Evolutionary conservation across 306 rosid genomes (phyloP).

Genomic region (Delonix regia): DNA sequence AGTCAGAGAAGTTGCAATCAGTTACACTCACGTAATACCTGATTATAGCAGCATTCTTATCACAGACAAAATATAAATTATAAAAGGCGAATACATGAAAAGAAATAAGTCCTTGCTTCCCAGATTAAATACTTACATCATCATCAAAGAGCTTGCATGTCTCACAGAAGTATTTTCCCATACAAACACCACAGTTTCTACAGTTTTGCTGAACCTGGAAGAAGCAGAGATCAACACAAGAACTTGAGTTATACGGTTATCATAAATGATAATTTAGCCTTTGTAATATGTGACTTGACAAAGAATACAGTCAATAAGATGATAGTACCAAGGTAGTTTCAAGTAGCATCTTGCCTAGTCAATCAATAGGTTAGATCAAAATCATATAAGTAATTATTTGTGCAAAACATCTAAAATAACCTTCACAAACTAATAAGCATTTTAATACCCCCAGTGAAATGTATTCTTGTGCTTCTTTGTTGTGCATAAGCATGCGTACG

Average conservation of each 20-base stretch:
- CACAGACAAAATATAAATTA: background rate
- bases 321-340: background rate
- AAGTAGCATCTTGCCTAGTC: background rate
- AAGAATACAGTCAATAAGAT: background rate
- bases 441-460: background rate
- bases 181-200: conserved; percentile 80
- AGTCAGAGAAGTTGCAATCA: background rate
- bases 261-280: background rate
- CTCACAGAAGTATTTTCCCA: conserved; percentile 84
- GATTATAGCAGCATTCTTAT: background rate
- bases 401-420: background rate
- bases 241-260: background rate
- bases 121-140: conserved; percentile 61
- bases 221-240: conserved; percentile 34
- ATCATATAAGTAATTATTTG: background rate
- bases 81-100: background rate
- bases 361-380: background rate
- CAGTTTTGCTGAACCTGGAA: conserved; percentile 81
- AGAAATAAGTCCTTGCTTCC: background rate
- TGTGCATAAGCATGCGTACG: background rate
- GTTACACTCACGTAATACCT: background rate
- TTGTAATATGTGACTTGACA: background rate
- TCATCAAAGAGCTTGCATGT: conserved; percentile 86
- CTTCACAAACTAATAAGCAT: background rate
- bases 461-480: background rate